Conservation (phyloP, 2,329 filamentous ascomycete genomes). For the Rhynchosporium graminicola region DNA sequence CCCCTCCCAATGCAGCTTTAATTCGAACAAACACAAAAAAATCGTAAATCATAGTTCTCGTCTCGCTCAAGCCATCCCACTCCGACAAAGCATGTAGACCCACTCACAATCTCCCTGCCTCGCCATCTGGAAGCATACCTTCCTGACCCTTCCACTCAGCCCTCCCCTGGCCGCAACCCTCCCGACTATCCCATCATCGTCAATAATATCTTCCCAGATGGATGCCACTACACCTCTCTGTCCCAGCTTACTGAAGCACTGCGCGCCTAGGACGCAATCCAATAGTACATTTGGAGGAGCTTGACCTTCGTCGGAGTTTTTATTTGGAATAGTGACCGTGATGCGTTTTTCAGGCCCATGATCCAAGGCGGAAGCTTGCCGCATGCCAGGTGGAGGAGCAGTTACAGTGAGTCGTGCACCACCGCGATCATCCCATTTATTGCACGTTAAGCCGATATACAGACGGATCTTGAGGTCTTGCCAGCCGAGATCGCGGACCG, state of each 20-base stretch:
- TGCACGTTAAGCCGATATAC: slow-evolving; percentile 73
- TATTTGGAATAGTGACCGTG: slow-evolving; percentile 14
- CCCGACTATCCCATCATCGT: slow-evolving; percentile 35
- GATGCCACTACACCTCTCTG: slow-evolving; percentile 33
- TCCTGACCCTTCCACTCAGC: slow-evolving; percentile 33
- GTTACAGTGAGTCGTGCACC: slow-evolving; percentile 82
- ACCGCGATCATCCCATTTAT: slow-evolving; percentile 91
- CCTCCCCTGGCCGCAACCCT: slow-evolving; percentile 32
- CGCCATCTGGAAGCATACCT: slow-evolving; percentile 35
- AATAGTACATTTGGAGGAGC: slow-evolving; percentile 20
- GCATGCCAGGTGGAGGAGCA: slow-evolving; percentile 64
- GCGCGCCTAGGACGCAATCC: slow-evolving; percentile 32
- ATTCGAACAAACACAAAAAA: no score
- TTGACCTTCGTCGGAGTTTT: slow-evolving; percentile 16
- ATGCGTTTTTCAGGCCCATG: slow-evolving; percentile 82
- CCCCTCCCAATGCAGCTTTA: no score
- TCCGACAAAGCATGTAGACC: slow-evolving; percentile 30
- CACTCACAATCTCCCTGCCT: slow-evolving; percentile 35
- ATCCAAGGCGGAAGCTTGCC: slow-evolving; percentile 59
- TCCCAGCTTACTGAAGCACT: slow-evolving; percentile 33
- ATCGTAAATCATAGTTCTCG: background rate
- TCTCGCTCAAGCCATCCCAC: slow-evolving; percentile 14
- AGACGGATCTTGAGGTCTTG: slow-evolving; percentile 84
- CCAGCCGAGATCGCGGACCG: slow-evolving; percentile 59
- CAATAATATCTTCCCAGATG: slow-evolving; percentile 37